A percentile compares a stretch with the other conserved stretches of the same genome.
Conservation (phyloP, 2,329 filamentous ascomycete species). For the Fusarium pilosicola region DNA sequence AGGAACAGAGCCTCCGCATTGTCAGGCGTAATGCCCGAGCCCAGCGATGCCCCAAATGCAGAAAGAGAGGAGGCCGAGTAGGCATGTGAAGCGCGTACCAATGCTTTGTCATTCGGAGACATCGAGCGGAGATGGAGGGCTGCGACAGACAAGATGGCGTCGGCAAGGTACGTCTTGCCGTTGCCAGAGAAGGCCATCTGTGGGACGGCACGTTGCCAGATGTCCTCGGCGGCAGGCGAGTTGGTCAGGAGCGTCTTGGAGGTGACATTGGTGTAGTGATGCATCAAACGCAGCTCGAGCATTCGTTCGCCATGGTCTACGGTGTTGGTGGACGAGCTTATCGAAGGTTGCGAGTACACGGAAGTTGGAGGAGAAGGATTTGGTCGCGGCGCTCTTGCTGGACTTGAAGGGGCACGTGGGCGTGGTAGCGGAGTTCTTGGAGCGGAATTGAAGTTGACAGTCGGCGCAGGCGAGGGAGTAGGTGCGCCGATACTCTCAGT, state of each 20-base stretch:
- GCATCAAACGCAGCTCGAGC: slow-evolving; percentile 70
- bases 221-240: slow-evolving; percentile 61
- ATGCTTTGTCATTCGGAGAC: slow-evolving; percentile 65
- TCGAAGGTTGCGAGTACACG: slow-evolving; percentile 46
- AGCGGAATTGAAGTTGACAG: slow-evolving; percentile 31
- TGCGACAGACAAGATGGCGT: slow-evolving; percentile 71
- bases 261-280: slow-evolving; percentile 71
- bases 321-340: slow-evolving; percentile 46
- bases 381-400: slow-evolving; percentile 32
- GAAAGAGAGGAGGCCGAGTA: slow-evolving; percentile 72
- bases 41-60: slow-evolving; percentile 67
- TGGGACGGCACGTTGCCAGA: slow-evolving; percentile 70
- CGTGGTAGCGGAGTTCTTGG: slow-evolving; percentile 41
- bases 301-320: slow-evolving; percentile 56
- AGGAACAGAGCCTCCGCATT: slow-evolving; percentile 73
- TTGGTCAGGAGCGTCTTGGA: slow-evolving; percentile 68
- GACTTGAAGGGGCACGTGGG: slow-evolving; percentile 35
- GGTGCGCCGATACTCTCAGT: slow-evolving; percentile 40
- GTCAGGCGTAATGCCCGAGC: slow-evolving; percentile 64
- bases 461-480: slow-evolving; percentile 38
- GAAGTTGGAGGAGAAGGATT: slow-evolving; percentile 47
- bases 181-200: slow-evolving; percentile 68
- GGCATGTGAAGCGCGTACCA: slow-evolving; percentile 70
- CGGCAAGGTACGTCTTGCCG: slow-evolving; percentile 67
- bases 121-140: slow-evolving; percentile 69